Percentiles rank a stretch among this genome's conserved stretches.
Conservation (phyloP, 495 filamentous ascomycete genomes). For the Aspergillus bertholletiae region DNA sequence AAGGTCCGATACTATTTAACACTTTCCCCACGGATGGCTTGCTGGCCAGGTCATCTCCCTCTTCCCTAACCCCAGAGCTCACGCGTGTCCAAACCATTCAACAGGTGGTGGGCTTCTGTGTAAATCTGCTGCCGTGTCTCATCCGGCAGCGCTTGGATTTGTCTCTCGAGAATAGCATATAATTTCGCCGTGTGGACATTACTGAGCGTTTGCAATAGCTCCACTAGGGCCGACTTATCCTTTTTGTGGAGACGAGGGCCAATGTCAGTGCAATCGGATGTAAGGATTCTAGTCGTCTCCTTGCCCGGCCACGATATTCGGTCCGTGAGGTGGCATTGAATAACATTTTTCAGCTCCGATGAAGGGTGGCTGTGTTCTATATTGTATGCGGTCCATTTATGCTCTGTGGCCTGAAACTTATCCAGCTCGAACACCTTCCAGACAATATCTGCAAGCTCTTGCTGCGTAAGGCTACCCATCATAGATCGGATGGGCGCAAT, state of each 20-base stretch:
- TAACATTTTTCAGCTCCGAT: no score
- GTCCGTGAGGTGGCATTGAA: no score
- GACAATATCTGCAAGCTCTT: no score
- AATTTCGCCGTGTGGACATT: background rate
- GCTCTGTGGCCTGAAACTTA: background rate
- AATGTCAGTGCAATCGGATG: no score
- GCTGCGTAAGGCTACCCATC: background rate
- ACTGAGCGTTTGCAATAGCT: no score
- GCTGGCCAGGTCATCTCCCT: background rate
- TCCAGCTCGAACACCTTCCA: background rate
- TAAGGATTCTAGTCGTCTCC: no score
- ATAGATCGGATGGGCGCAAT: background rate
- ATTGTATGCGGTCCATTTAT: background rate
- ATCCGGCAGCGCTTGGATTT: background rate
- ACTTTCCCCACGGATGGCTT: no score
- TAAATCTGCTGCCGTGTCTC: background rate
- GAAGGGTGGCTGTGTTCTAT: background rate
- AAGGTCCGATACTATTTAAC: no score
- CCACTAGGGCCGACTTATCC: no score
- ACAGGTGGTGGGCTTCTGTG: background rate
- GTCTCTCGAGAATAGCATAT: background rate
- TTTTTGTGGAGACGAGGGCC: no score
- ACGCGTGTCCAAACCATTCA: background rate
- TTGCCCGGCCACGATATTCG: no score
- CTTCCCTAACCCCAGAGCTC: background rate